Conservation (phyloP, 2,329 filamentous ascomycete genomes). For the Lanzia echinophila region DNA sequence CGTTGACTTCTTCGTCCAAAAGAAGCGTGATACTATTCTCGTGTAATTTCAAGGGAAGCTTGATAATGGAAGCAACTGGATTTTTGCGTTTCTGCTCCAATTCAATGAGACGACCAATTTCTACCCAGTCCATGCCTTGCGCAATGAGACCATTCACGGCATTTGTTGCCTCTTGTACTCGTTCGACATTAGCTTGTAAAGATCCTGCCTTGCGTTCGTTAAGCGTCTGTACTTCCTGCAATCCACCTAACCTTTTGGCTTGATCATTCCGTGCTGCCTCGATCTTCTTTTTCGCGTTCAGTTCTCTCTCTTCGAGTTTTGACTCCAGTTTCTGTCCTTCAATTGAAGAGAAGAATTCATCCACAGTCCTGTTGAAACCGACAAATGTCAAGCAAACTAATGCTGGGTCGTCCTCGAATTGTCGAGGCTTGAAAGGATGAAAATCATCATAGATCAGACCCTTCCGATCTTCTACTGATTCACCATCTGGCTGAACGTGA, state of each 20-base stretch:
- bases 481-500: conserved; percentile 21
- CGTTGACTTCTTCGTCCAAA: conserved; percentile 58
- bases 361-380: conserved; percentile 86
- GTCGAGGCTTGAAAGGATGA: conserved; percentile 80
- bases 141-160: conserved; percentile 87
- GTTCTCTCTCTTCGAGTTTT: conserved; percentile 72
- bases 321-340: conserved; percentile 91
- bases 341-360: conserved; percentile 95
- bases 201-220: conserved; percentile 85
- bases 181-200: conserved; percentile 83
- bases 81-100: conserved; percentile 77
- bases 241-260: conserved; percentile 71
- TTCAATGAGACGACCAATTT: conserved; percentile 82
- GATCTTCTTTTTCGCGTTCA: conserved; percentile 73
- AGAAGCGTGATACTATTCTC: conserved; percentile 82
- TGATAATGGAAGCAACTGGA: conserved; percentile 79
- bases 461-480: conserved; percentile 33
- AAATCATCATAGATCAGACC: conserved; percentile 82
- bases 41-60: conserved; percentile 78
- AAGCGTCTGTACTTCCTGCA: conserved; percentile 73
- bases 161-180: conserved; percentile 87
- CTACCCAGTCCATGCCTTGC: conserved; percentile 96
- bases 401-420: conserved; percentile 62
- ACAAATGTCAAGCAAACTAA: conserved; percentile 69
- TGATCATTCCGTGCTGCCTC: conserved; percentile 82